Base-by-base conservation (phyloP, 129 eudicot genomes). In the Deinandra increscens region DNA sequence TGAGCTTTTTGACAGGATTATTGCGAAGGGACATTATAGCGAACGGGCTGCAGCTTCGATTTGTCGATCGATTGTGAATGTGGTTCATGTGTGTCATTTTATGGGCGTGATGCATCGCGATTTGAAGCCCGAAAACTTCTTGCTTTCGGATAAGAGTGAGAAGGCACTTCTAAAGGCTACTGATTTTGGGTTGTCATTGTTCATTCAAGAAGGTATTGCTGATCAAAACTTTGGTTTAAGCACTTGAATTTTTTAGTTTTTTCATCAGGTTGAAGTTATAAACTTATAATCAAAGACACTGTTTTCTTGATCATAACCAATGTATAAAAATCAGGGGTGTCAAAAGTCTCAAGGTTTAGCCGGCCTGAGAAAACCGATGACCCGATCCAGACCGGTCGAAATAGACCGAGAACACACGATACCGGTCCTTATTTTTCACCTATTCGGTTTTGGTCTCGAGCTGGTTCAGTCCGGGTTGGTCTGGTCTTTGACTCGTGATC, bases 31-130 rank as follows among this genome's bases (percentile, higher is more conserved):
- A 44, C 92, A 87, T 78, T 91, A 91, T 11, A 91, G 96, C 72
- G 96, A 91, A 49, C 73, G 84, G 42, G 93, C 90, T 75, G 97
- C 97, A 38, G 97, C 97, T 8, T 73, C 90, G 0, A 82, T 91
- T 4, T 86, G 95, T 15, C 81, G 97, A 83, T 70, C 81, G 26
- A 91, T 91, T 79, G 96, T 91, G 1, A 85, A 86, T 73, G 97
- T 91, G 68, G 93, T 91, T 48, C 97, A 91, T 69, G 84, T 91
- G 33, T 91, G 97, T 68, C 87, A 91, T 64, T 87, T 85, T 67
- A 91, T 91, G 97, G 97, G 97, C 1, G 96, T 91, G 66, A 83
- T 91, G 91, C 97, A 91, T 29, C 79, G 97, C 31, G 97, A 91
- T 60, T 84, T 91, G 66, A 91, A 91, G 86, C 97, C 97, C 4